Evolutionary conservation across 1,284 basidiomycete species (phyloP).

Genomic region (Apiotrichum akiyoshidainum): DNA sequence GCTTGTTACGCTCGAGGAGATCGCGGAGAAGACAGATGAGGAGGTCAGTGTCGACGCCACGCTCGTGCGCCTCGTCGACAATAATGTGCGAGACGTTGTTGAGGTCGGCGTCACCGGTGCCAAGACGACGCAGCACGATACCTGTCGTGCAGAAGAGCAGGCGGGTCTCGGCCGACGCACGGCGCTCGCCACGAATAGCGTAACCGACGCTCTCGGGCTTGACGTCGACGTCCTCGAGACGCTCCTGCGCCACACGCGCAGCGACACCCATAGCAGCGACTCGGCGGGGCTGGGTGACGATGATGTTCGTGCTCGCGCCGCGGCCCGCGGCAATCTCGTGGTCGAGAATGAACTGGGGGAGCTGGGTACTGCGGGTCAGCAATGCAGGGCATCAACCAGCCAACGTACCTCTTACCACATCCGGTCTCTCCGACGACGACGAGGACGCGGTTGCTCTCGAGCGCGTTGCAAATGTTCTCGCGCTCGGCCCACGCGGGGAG

Average conservation of each 20-base stretch:
- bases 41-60: constrained; percentile 86
- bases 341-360: constrained; percentile 86
- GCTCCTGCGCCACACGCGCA: constrained; percentile 78
- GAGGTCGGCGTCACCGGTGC: constrained; percentile 66
- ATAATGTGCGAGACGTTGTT: constrained; percentile 75
- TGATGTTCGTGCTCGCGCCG: constrained; percentile 70
- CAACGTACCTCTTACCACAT: constrained; percentile 73
- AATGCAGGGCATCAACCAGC: neutral
- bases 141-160: constrained; percentile 91
- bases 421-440: constrained; percentile 81
- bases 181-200: constrained; percentile 84
- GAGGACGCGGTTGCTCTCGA: constrained; percentile 66
- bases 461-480: constrained; percentile 61
- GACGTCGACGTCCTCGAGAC: constrained; percentile 65
- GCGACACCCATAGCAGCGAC: constrained; percentile 88
- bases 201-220: constrained; percentile 72
- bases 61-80: constrained; percentile 91
- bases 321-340: constrained; percentile 62
- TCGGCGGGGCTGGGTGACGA: constrained; percentile 86
- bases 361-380: constrained; percentile 49
- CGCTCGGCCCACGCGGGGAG: constrained; percentile 74
- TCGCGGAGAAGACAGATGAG: constrained; percentile 79
- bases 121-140: constrained; percentile 75
- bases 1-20: constrained; percentile 65
- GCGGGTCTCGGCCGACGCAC: constrained; percentile 64